Evolutionary conservation across 495 filamentous ascomycete species (phyloP).

Genomic region (Schizothecium vesticola): DNA sequence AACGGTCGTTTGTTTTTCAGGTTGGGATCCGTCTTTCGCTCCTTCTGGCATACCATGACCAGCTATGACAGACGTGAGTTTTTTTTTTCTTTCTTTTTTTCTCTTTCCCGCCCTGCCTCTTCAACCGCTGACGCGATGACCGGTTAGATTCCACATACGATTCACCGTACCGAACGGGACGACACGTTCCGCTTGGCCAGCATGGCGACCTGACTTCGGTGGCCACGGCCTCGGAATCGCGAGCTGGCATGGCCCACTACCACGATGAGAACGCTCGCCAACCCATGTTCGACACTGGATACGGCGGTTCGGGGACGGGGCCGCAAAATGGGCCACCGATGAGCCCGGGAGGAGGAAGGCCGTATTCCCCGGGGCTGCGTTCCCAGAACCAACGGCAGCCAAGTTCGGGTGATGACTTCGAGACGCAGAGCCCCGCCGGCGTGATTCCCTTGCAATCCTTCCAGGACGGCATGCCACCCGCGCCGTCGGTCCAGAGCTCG

Average conservation of each 20-base stretch:
- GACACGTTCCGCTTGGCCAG: conserved; percentile 69
- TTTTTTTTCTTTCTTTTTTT: conserved; percentile 26
- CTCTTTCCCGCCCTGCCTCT: conserved; percentile 3
- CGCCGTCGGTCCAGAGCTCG: conserved; percentile 80
- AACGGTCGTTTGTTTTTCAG: conserved; percentile 10
- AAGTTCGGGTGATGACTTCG: conserved; percentile 55
- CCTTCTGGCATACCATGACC: conserved; percentile 95
- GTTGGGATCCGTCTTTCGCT: conserved; percentile 23
- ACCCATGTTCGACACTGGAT: conserved; percentile 48
- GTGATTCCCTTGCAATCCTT: conserved; percentile 98
- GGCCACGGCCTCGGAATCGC: conserved; percentile 71
- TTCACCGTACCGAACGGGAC: conserved; percentile 78
- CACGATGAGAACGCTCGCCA: conserved; percentile 57
- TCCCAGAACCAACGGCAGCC: conserved; percentile 60
- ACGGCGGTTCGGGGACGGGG: conserved; percentile 36
- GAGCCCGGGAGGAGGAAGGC: conserved; percentile 57
- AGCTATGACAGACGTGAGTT: conserved; percentile 53
- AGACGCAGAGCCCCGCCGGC: conserved; percentile 58
- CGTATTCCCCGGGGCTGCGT: conserved; percentile 89
- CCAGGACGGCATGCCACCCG: conserved; percentile 80
- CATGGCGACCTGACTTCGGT: conserved; percentile 71
- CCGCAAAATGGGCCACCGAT: conserved; percentile 28
- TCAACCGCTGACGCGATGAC: conserved; percentile 35
- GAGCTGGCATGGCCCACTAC: conserved; percentile 69
- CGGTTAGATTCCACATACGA: conserved; percentile 72